Percentiles rank a stretch among this genome's conserved stretches.
phyloP scores from a whole-genome alignment of 768 basidiomycete genomes.

The Rhizopogon rudus region DNA sequence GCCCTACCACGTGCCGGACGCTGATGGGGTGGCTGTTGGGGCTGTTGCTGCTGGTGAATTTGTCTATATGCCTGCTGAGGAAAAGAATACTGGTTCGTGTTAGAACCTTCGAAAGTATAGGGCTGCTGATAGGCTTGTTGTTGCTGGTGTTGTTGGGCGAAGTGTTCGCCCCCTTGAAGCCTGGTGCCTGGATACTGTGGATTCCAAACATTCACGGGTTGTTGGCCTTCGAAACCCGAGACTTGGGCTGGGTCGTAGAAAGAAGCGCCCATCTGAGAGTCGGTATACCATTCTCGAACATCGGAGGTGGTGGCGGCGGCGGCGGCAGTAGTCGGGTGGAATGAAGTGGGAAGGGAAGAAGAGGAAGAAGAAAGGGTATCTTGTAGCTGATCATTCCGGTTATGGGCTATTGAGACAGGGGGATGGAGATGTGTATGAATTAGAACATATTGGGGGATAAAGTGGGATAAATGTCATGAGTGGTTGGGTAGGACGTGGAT shows the following conservation, averaged over 20 bases:
- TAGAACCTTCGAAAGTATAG: neutral
- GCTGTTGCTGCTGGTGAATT: neutral
- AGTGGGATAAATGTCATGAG: conserved; percentile 6
- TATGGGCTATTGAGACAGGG: neutral
- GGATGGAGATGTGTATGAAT: neutral
- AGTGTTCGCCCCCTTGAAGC: neutral
- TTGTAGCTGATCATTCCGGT: conserved; percentile 1
- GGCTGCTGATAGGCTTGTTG: conserved; percentile 8
- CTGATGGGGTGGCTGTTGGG: conserved; percentile 13
- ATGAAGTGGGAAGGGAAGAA: neutral
- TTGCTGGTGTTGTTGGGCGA: conserved; percentile 1
- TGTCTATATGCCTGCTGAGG: neutral
- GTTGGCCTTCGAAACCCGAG: conserved; percentile 34
- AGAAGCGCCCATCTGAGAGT: conserved; percentile 32
- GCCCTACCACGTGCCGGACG: conserved; percentile 7
- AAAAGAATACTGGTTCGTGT: neutral
- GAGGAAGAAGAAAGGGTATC: neutral
- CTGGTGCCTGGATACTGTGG: conserved; percentile 5
- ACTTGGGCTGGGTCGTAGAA: conserved; percentile 47
- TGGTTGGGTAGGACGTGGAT: conserved; percentile 4
- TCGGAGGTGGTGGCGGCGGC: neutral
- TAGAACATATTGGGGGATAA: conserved; percentile 3
- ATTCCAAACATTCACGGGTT: conserved; percentile 33
- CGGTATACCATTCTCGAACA: neutral
- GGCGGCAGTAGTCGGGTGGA: neutral